These are phyloP conservation scores for Hanseniaspora thailandica DNA, from an alignment of 805 yeast genomes.

Conservation along the genomic window DNA sequence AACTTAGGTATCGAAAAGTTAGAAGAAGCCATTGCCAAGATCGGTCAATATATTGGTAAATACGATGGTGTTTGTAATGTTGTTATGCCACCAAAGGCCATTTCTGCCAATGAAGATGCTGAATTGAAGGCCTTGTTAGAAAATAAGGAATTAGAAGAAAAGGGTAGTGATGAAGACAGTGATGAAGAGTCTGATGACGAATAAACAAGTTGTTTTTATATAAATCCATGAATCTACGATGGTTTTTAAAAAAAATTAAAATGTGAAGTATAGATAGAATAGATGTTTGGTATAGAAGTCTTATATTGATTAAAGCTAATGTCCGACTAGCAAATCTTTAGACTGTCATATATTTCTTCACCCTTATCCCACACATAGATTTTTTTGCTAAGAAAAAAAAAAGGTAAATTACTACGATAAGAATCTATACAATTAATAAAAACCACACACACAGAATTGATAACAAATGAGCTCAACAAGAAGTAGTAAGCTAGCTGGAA, in stretches of 20 bases:
- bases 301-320: background rate
- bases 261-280: background rate
- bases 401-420: too few species aligned
- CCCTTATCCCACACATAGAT: too few species aligned
- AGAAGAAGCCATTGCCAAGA: slow-evolving; percentile 66
- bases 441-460: background rate
- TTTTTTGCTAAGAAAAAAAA: too few species aligned
- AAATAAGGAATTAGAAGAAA: slow-evolving; percentile 79
- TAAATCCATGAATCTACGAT: too few species aligned
- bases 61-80: slow-evolving; percentile 81
- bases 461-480: slow-evolving; percentile 28
- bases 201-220: slow-evolving; percentile 19
- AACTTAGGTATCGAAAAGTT: slow-evolving; percentile 72
- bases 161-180: slow-evolving; percentile 73
- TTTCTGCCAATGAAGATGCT: slow-evolving; percentile 95
- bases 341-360: too few species aligned
- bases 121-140: slow-evolving; percentile 93
- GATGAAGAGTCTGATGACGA: slow-evolving; percentile 42
- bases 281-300: background rate
- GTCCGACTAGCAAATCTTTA: too few species aligned
- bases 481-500: slow-evolving; percentile 79
- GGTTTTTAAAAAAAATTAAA: too few species aligned
- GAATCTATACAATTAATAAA: too few species aligned
- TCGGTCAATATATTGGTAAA: slow-evolving; percentile 54
- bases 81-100: slow-evolving; percentile 98